A percentile compares a stretch with the other conserved stretches of the same genome.
Conservation (phyloP, 2,329 filamentous ascomycete species). For the Davidsoniella virescens region DNA sequence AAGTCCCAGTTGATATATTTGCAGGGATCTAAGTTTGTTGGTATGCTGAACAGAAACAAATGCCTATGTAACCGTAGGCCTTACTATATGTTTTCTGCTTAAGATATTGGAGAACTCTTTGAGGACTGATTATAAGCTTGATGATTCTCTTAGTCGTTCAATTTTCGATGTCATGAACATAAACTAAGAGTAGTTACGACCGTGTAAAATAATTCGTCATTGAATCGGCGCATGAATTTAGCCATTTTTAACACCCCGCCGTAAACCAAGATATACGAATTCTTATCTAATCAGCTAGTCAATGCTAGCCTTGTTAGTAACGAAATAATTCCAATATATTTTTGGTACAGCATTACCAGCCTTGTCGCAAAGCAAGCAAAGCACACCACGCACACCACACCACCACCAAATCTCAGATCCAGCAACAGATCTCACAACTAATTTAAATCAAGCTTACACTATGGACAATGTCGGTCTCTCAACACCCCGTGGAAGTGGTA, state of each 20-base stretch:
- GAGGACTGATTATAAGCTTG: too few species aligned
- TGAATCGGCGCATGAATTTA: not conserved
- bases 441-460: not conserved
- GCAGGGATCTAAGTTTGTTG: too few species aligned
- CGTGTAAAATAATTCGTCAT: not conserved
- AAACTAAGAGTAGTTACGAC: too few species aligned
- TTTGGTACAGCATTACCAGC: not conserved
- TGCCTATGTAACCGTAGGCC: too few species aligned
- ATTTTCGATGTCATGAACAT: too few species aligned
- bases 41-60: too few species aligned
- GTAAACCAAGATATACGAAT: not conserved
- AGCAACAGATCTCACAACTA: not conserved
- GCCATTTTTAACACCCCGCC: not conserved
- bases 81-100: too few species aligned
- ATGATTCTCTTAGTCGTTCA: too few species aligned
- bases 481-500: constrained; percentile 87
- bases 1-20: too few species aligned
- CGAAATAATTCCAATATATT: not conserved
- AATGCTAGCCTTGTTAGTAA: constrained; percentile 4
- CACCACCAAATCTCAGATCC: not conserved
- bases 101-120: too few species aligned
- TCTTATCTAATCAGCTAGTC: constrained; percentile 1
- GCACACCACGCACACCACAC: not conserved
- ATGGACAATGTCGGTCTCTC: constrained; percentile 77
- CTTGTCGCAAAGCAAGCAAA: constrained; percentile 3